Conservation (phyloP, 176 grass and related monocot genomes). For the Triticum turgidum region DNA sequence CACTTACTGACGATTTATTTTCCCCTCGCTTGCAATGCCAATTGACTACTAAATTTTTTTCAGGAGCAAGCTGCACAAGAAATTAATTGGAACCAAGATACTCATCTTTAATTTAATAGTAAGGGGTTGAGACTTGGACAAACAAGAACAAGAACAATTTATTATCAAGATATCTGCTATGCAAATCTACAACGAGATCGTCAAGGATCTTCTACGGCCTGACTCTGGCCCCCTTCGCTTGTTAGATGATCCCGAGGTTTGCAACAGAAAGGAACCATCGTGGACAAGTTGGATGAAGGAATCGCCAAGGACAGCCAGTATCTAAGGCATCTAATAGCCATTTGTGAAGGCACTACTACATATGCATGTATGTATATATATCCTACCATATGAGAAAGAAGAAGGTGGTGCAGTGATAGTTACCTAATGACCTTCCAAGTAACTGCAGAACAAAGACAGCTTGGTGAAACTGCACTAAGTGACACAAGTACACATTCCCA, state of each 20-base stretch:
- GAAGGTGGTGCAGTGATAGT: slow-evolving; percentile 8
- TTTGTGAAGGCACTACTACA: slow-evolving; percentile 7
- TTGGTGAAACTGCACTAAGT: slow-evolving; percentile 84
- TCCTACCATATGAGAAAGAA: not conserved
- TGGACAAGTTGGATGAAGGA: slow-evolving; percentile 90
- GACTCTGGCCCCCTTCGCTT: slow-evolving; percentile 69
- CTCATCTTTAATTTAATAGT: too few species aligned
- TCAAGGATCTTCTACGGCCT: slow-evolving; percentile 68
- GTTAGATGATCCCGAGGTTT: slow-evolving; percentile 96
- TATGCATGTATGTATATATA: not conserved
- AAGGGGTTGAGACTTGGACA: too few species aligned
- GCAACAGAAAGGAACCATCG: slow-evolving; percentile 76
- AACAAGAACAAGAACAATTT: too few species aligned
- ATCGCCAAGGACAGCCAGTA: slow-evolving; percentile 70
- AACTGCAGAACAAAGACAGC: slow-evolving; percentile 79
- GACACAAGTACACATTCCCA: slow-evolving; percentile 83
- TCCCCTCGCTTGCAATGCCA: too few species aligned
- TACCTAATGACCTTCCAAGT: slow-evolving; percentile 12
- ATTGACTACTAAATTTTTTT: too few species aligned
- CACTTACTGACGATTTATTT: too few species aligned
- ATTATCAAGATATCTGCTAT: too few species aligned
- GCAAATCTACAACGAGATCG: too few species aligned
- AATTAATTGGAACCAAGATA: too few species aligned
- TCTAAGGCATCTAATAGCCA: slow-evolving; percentile 74
- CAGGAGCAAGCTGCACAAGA: too few species aligned